Evolutionary conservation across 2,329 filamentous ascomycete species (phyloP).

Genomic region (Blastomyces percursus): DNA sequence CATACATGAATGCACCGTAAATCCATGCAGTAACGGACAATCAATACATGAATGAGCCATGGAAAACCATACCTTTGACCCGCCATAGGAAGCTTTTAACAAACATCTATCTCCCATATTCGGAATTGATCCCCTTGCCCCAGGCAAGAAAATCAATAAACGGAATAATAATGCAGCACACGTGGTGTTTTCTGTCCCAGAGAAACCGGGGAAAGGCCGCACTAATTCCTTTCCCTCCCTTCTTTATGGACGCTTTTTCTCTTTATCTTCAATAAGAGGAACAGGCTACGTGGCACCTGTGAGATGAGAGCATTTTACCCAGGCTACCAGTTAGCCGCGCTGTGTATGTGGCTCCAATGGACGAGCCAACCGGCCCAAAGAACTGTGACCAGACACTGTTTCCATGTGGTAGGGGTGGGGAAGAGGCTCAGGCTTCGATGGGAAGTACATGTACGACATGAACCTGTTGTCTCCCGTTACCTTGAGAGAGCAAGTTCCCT

Average conservation of each 20-base stretch:
- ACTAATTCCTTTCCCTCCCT: not conserved
- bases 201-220: not conserved
- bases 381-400: not conserved
- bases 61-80: not conserved
- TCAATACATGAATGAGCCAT: not conserved
- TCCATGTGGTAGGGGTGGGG: constrained; percentile 1
- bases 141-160: not conserved
- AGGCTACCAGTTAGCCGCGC: not conserved
- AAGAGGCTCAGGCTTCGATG: not conserved
- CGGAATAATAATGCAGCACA: not conserved
- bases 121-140: not conserved
- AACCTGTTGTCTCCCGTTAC: not conserved
- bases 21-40: not conserved
- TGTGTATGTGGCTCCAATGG: constrained; percentile 2
- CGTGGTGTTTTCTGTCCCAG: constrained; percentile 1
- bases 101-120: constrained; percentile 1
- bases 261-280: not conserved
- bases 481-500: not conserved
- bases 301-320: constrained; percentile 1
- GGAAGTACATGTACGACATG: constrained; percentile 1
- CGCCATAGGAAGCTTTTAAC: not conserved
- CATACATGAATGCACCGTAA: not conserved
- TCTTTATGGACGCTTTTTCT: not conserved
- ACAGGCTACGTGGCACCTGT: constrained; percentile 3
- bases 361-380: not conserved